Base-by-base conservation (phyloP, 2,329 filamentous ascomycete species). In the Bretziella fagacearum region DNA sequence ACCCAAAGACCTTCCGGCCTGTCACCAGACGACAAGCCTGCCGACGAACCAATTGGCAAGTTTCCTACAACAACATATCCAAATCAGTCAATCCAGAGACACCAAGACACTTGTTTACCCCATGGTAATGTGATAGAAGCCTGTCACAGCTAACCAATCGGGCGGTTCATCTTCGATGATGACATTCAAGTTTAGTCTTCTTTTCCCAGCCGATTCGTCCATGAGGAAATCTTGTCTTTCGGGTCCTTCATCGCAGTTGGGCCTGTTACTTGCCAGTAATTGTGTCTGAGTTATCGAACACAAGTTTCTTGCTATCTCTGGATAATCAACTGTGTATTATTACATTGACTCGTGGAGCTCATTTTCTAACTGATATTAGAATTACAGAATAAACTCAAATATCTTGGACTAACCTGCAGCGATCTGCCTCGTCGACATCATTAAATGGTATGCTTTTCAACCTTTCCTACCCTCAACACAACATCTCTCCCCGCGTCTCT, bases 241-340 rank as follows among this genome's bases (percentile, higher is more conserved):
- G 75, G 78, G 79, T 76, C 64, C 65, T 60, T 62, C 58, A 68
- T 60, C 69, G 63, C 60, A 62, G 71, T 42, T 29, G 48, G 48
- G 45, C 76, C 78, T 84, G 82, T 80, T 86, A 86, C 82, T 86
- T 83, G 82, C 82, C 82, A 87, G 82, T 86, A 86, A 79, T 69
- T 65, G 73, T 77, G 77, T 83, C 81, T 85, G 81, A 85, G 45
- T 57, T 57, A 53, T 53, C 11, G 47, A 54, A 43, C 41, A 53
- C 40, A 43, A 18, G 41, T 45, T 51, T 29, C 30, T 43, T 36
- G 39, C 15, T 35, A 15, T 23, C 41, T 40, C 20, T 32, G 20
- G 27, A 41, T 25, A 11, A 39, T 25, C 37, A 41, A 41, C 37
- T n/a, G n/a, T n/a, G n/a, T n/a, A n/a, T n/a, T n/a, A n/a, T n/a